Conservation (phyloP, 805 yeast genomes). For the Candida mattraensis region DNA sequence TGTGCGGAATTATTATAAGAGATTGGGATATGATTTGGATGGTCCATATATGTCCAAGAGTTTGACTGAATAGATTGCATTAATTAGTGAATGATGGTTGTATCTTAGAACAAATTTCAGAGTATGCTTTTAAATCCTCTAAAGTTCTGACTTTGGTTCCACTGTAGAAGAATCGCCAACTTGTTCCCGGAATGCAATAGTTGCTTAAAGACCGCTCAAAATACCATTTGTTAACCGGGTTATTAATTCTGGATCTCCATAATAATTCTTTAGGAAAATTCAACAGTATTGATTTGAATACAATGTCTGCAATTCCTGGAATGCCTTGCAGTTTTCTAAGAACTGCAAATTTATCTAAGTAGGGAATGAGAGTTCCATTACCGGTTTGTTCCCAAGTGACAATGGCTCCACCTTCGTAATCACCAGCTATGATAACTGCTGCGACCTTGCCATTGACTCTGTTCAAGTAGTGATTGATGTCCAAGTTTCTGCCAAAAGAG, state of each 20-base stretch:
- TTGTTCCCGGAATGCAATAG: constrained; percentile 41
- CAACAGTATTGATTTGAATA: constrained; percentile 74
- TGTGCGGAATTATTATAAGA: constrained; percentile 92
- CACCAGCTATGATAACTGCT: constrained; percentile 81
- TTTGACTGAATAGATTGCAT: constrained; percentile 7
- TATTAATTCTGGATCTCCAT: constrained; percentile 86
- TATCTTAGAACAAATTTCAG: constrained; percentile 53
- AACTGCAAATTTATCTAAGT: constrained; percentile 93
- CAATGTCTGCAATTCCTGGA: constrained; percentile 89
- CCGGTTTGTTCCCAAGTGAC: constrained; percentile 69
- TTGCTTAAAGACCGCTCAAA: constrained; percentile 86
- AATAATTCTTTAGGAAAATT: constrained; percentile 71
- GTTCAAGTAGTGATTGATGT: constrained; percentile 61
- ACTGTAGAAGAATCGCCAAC: constrained; percentile 43
- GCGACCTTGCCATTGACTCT: constrained; percentile 70
- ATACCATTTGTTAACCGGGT: constrained; percentile 97
- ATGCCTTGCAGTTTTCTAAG: constrained; percentile 82
- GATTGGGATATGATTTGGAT: constrained; percentile 86
- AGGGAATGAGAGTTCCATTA: constrained; percentile 49
- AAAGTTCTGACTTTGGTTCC: constrained; percentile 35
- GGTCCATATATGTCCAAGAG: constrained; percentile 97
- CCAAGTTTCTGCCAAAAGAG: constrained; percentile 73
- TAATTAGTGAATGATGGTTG: constrained; percentile 48
- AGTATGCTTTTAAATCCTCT: constrained; percentile 46
- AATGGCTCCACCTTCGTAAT: constrained; percentile 94